Percentiles rank a stretch among this genome's conserved stretches.
phyloP scores from a whole-genome alignment of 2,329 filamentous ascomycete genomes.

The Aspergillus thermomutatus region DNA sequence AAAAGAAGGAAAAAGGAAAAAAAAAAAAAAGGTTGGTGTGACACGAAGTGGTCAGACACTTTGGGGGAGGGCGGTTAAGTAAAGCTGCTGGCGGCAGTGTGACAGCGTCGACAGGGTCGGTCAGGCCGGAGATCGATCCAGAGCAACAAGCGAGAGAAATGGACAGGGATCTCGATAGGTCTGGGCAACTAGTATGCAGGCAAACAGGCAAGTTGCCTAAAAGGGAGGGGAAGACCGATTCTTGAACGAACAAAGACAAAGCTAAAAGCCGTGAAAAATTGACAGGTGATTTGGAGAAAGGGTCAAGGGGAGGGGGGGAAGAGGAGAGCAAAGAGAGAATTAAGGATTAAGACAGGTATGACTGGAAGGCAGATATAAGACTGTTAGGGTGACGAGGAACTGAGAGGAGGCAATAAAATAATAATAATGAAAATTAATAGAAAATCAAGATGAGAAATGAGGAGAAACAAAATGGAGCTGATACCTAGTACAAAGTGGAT shows the following conservation, averaged over 20 bases:
- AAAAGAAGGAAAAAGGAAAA: too few relatives aligned
- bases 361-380: slow-evolving; percentile 1
- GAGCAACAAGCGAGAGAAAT: slow-evolving; percentile 21
- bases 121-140: slow-evolving; percentile 18
- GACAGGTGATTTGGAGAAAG: slow-evolving; percentile 10
- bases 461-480: neutral
- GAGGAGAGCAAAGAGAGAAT: slow-evolving; percentile 5
- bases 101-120: slow-evolving; percentile 21
- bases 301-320: slow-evolving; percentile 12
- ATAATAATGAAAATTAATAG: neutral
- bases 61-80: slow-evolving; percentile 21
- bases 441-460: neutral
- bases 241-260: slow-evolving; percentile 29
- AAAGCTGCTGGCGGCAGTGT: slow-evolving; percentile 23
- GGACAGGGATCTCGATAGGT: slow-evolving; percentile 15
- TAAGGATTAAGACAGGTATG: slow-evolving; percentile 9
- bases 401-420: neutral
- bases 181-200: slow-evolving; percentile 15
- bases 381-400: too few relatives aligned
- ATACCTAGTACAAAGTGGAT: neutral
- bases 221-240: slow-evolving; percentile 10
- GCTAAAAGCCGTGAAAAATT: neutral
- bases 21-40: slow-evolving; percentile 11
- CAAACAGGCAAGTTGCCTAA: slow-evolving; percentile 23
- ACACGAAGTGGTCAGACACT: slow-evolving; percentile 16